Evolutionary conservation across 106 monocot species (phyloP).

Genomic region (Alisma plantagoaquatica): DNA sequence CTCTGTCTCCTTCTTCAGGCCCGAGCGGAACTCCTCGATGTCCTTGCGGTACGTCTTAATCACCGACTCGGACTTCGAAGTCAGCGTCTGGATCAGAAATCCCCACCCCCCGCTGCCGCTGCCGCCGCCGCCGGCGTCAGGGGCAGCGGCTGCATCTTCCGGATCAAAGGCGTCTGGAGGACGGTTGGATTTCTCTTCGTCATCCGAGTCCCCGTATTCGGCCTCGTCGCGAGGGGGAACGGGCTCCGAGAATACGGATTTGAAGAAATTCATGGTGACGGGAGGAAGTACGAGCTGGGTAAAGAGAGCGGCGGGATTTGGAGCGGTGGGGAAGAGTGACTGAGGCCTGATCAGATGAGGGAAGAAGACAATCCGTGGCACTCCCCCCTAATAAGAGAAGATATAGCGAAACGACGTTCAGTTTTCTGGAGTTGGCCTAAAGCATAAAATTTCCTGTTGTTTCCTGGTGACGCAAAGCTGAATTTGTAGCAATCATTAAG

Average conservation of each 20-base stretch:
- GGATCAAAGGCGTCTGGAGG: background rate
- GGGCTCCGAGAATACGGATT: slow-evolving; percentile 52
- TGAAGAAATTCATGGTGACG: slow-evolving; percentile 67
- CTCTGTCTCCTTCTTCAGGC: slow-evolving; percentile 67
- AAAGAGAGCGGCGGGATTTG: no score
- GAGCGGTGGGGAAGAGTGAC: slow-evolving; percentile 5
- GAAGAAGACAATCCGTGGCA: no score
- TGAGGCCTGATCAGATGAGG: no score
- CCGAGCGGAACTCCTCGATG: slow-evolving; percentile 80
- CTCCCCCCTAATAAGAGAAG: no score
- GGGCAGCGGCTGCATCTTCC: slow-evolving; percentile 1
- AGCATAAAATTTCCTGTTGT: no score
- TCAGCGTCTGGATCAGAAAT: slow-evolving; percentile 78
- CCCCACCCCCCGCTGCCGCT: slow-evolving; percentile 49
- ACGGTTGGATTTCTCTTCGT: background rate
- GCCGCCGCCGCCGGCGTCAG: slow-evolving; percentile 15
- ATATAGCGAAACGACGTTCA: no score
- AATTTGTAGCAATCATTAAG: no score
- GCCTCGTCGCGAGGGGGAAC: slow-evolving; percentile 10
- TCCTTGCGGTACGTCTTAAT: slow-evolving; percentile 83
- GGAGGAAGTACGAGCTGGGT: no score
- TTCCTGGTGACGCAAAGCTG: no score
- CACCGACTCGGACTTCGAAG: slow-evolving; percentile 64
- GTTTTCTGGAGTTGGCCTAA: no score
- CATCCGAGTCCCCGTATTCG: background rate